Base-by-base conservation (phyloP, 495 filamentous ascomycete species). In the Pseudevernia furfuracea region DNA sequence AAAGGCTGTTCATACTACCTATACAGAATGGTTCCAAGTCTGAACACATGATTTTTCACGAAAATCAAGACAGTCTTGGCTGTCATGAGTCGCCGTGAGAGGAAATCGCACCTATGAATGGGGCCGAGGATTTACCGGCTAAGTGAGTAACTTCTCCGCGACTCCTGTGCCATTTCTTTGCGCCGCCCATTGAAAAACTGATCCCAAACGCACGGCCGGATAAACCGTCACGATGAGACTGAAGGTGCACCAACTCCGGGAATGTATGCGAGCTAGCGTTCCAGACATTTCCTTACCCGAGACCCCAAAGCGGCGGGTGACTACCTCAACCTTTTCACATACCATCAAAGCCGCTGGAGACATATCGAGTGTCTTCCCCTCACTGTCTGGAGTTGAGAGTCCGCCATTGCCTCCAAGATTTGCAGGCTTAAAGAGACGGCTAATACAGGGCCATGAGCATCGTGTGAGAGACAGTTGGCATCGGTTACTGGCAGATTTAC, bases 311-410 rank as follows among this genome's bases (percentile, higher is more conserved):
- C 61, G 61, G 4, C 17, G 37, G 36, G 48, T 5, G 39, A 41
- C 60, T 19, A 23, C 38, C 11, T 59, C 62, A 58, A 38, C 43
- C 37, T 59, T 41, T 41, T 36, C n/a, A 49, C 44, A 44, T 32
- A 14, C 62, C 6, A 48, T 65, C 32, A 84, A 83, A 67, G 73
- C 80, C 17, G 72, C 76, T 4, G 91, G 91, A 7, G 87, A 94
- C 71, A 96, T 96, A 59, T 91, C 89, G 0, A 89, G 88, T 64
- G 83, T 91, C 9, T 96, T 96, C 63, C 87, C 87, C 4, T 92
- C 89, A 23, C 79, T 96, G 28, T 89, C 89, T 0, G 88, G 89
- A 19, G 78, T 80, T 38, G 74, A 81, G 25, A 78, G 82, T 7
- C 71, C 81, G 48, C 87, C 89, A 7, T 80, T 96, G 1, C 86